Evolutionary conservation across 306 rosid genomes (phyloP).

Genomic region (Vachellia collinsii): DNA sequence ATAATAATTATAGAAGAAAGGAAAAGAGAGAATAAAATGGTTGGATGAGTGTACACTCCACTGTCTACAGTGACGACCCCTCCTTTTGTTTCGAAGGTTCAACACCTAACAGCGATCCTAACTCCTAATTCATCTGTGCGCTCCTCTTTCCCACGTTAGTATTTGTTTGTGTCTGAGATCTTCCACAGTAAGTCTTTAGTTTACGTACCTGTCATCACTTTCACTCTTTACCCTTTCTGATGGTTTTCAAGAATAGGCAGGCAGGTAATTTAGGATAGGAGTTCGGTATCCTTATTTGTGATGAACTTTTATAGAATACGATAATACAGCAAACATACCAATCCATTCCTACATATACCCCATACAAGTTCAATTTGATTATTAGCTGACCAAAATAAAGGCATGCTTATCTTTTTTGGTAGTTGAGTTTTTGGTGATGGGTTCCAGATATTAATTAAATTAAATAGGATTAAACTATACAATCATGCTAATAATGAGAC

Average conservation of each 20-base stretch:
- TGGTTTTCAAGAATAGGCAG: background rate
- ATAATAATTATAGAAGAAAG: background rate
- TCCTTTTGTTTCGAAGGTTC: background rate
- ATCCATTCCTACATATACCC: background rate
- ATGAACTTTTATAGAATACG: background rate
- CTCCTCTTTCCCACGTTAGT: too few relatives aligned
- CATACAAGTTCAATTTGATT: background rate
- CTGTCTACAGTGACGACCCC: background rate
- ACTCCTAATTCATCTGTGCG: too few relatives aligned
- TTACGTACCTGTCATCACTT: background rate
- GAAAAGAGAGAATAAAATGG: background rate
- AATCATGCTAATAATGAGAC: constrained; percentile 23
- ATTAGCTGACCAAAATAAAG: background rate
- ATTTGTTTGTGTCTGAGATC: background rate
- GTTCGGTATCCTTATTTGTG: too few relatives aligned
- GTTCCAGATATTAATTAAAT: background rate
- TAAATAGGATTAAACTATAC: background rate
- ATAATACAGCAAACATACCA: background rate
- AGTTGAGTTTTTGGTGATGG: background rate
- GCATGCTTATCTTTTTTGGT: background rate
- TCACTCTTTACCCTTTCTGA: background rate
- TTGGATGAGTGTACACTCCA: background rate
- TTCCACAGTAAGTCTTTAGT: background rate
- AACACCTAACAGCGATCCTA: background rate
- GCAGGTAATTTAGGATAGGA: too few relatives aligned